phyloP scores from a whole-genome alignment of 2,329 filamentous ascomycete species.

The Claviceps spartinae region DNA sequence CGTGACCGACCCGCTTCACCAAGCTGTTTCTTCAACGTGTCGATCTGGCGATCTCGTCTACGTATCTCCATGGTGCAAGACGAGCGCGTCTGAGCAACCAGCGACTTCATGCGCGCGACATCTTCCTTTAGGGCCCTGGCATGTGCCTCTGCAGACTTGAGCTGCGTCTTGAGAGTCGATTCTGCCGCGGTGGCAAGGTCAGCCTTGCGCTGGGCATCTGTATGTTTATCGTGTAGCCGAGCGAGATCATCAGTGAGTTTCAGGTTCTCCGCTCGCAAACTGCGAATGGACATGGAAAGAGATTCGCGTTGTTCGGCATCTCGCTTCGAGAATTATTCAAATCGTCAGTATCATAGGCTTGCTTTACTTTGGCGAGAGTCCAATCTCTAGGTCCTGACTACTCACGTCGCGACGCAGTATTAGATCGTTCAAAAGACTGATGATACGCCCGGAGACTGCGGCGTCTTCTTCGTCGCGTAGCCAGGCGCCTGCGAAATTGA shows the following conservation, averaged over 20 bases:
- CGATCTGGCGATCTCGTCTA: slow-evolving; percentile 79
- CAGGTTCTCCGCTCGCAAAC: slow-evolving; percentile 59
- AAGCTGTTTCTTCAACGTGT: slow-evolving; percentile 77
- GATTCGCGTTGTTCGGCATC: slow-evolving; percentile 82
- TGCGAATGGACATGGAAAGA: slow-evolving; percentile 64
- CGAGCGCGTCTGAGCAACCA: slow-evolving; percentile 69
- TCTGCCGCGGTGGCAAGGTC: slow-evolving; percentile 56
- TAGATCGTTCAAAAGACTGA: slow-evolving; percentile 87
- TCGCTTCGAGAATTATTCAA: slow-evolving; percentile 37
- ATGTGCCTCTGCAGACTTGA: slow-evolving; percentile 60
- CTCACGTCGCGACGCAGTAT: slow-evolving; percentile 76
- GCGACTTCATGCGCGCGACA: slow-evolving; percentile 60
- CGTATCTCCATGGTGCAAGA: slow-evolving; percentile 85
- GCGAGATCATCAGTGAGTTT: slow-evolving; percentile 59
- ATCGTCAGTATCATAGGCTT: too few relatives aligned
- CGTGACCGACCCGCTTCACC: slow-evolving; percentile 53
- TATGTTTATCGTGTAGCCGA: slow-evolving; percentile 38
- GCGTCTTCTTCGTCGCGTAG: slow-evolving; percentile 39
- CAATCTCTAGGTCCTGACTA: not conserved
- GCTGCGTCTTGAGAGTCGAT: slow-evolving; percentile 51
- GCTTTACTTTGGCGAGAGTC: too few relatives aligned
- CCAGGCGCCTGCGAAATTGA: slow-evolving; percentile 71
- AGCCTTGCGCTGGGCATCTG: slow-evolving; percentile 41
- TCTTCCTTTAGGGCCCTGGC: slow-evolving; percentile 75
- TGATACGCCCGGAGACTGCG: slow-evolving; percentile 70